Base-by-base conservation (phyloP, 345 rosid genomes). In the Geranium rotundifolium region DNA sequence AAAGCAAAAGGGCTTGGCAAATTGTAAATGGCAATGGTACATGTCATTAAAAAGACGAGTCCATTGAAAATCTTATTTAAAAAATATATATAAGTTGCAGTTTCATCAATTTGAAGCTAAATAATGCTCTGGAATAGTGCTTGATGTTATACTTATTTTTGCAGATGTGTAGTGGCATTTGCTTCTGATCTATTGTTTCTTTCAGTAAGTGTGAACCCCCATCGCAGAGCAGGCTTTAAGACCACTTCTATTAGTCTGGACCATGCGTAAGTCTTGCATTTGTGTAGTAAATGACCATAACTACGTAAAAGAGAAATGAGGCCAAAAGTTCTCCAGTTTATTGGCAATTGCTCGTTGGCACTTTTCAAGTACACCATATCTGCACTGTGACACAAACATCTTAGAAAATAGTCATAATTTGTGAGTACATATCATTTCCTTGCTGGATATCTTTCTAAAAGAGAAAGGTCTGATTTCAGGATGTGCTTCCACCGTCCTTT, bases 81-180 rank as follows among this genome's bases (percentile, higher is more conserved):
- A 55, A 55, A 17, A 16, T 23, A 23, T 23, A 23, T 23, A 16
- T 55, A 15, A 5, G 4, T 5, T 55, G 19, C 19, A 18, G 27
- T 23, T 23, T 23, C 2, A 23, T 23, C 27, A 23, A 23, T 23
- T 23, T 23, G 27, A 23, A 23, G 27, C 27, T 23, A 23, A 23
- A 23, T 55, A 23, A 23, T 23, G 27, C 27, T 23, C 27, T 23
- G 27, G 27, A 23, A 0, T 23, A 5, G 57, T 13, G 57, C 39
- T 19, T 58, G 20, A 39, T 64, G 23, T 73, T 2, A 9, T 4
- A 34, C 37, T 29, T 60, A 61, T 10, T 57, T 65, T 64, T 73
- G 65, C 86, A 93, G 99, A 75, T 93, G 99, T 73, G 99, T 85
- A 2, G 99, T 77, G 59, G 97, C 99, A 19, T 93, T 30, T 72